Conservation (phyloP, 2,329 filamentous ascomycete species). For the Curvularia lunata region DNA sequence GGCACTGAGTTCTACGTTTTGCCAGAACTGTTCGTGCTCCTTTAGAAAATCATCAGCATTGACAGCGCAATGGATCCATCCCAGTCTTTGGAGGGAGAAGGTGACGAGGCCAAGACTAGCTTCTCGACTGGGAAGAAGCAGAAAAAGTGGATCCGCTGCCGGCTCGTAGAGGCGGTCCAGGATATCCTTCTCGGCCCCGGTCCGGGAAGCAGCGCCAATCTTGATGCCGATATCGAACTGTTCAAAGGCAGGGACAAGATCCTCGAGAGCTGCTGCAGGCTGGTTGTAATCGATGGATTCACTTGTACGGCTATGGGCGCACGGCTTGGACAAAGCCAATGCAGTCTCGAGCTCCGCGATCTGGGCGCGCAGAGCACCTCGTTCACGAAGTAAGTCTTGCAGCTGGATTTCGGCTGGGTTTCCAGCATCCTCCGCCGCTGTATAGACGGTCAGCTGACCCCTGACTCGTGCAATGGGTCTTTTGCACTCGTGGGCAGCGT, state of each 20-base stretch:
- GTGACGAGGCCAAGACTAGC: constrained; percentile 12
- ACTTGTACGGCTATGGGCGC: constrained; percentile 18
- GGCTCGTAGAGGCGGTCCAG: constrained; percentile 17
- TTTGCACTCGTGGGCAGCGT: constrained; percentile 18
- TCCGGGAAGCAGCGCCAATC: not conserved
- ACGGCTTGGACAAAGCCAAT: constrained; percentile 19
- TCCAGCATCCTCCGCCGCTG: constrained; percentile 5
- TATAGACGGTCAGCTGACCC: constrained; percentile 19
- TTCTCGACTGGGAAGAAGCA: constrained; percentile 18
- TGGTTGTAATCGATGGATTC: constrained; percentile 10
- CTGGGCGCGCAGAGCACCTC: constrained; percentile 16
- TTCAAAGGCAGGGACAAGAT: constrained; percentile 19
- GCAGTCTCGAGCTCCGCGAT: constrained; percentile 22
- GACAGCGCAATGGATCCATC: constrained; percentile 21
- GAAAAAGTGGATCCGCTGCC: constrained; percentile 17
- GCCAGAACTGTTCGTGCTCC: constrained; percentile 18
- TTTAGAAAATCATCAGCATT: constrained; percentile 11
- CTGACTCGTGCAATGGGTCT: constrained; percentile 20
- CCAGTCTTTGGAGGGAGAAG: constrained; percentile 17
- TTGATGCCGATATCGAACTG: constrained; percentile 21
- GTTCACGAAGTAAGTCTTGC: constrained; percentile 15
- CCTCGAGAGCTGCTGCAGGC: constrained; percentile 14
- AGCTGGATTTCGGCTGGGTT: constrained; percentile 9
- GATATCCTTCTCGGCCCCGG: constrained; percentile 13
- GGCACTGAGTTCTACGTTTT: constrained; percentile 9